These are phyloP conservation scores for Fraxinus excelsior DNA, from an alignment of 257 asterid species.

Conservation along the genomic window DNA sequence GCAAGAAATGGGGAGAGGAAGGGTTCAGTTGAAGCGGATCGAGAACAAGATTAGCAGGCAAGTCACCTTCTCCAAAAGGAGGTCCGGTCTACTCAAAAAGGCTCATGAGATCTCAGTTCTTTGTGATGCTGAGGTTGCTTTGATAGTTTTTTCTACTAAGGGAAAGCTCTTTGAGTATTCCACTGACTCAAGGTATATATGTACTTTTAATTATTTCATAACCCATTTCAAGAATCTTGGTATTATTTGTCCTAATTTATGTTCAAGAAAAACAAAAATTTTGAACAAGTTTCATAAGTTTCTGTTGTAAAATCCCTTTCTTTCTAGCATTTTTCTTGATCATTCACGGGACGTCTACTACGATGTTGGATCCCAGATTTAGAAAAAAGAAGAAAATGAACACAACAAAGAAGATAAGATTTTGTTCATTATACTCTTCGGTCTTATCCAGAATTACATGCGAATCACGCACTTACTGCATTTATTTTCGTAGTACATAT, in stretches of 20 bases:
- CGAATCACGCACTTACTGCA: neutral
- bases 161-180: slow-evolving; percentile 73
- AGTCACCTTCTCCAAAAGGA: slow-evolving; percentile 75
- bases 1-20: slow-evolving; percentile 67
- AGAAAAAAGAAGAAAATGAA: neutral
- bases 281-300: too few relatives aligned
- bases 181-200: slow-evolving; percentile 59
- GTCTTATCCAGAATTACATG: neutral
- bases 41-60: slow-evolving; percentile 82
- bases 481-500: neutral
- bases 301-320: neutral
- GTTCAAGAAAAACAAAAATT: neutral
- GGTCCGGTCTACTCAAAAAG: slow-evolving; percentile 67
- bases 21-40: slow-evolving; percentile 69
- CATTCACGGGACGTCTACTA: neutral
- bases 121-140: slow-evolving; percentile 78
- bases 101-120: slow-evolving; percentile 84
- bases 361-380: neutral
- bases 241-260: neutral
- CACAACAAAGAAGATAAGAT: too few relatives aligned
- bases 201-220: neutral
- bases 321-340: neutral
- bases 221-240: neutral
- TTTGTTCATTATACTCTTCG: too few relatives aligned
- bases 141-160: slow-evolving; percentile 66